Evolutionary conservation across 345 rosid genomes (phyloP).

Genomic region (Pistacia atlantica): DNA sequence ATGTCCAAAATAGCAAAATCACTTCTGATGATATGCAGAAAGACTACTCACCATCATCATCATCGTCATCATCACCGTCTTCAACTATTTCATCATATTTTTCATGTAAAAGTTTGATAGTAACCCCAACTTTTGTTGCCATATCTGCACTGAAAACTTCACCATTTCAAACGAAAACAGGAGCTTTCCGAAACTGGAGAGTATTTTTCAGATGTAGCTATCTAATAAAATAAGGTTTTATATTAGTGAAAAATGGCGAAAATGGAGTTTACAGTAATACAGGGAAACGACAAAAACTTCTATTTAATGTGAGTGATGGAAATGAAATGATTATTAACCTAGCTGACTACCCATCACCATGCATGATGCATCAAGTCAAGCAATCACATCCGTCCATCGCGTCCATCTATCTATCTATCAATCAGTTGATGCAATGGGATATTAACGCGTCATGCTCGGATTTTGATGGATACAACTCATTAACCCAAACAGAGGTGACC

Average conservation of each 20-base stretch:
- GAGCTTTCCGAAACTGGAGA: no score
- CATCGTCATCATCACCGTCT: neutral
- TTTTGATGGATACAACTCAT: slow-evolving; percentile 26
- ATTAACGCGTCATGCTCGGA: slow-evolving; percentile 57
- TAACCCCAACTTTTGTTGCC: neutral
- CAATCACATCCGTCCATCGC: slow-evolving; percentile 17
- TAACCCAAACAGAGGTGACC: neutral
- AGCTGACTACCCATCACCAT: slow-evolving; percentile 6
- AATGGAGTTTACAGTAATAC: neutral
- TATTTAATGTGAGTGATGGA: slow-evolving; percentile 5
- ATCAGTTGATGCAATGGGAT: slow-evolving; percentile 30
- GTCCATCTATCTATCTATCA: slow-evolving; percentile 44
- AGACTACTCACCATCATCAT: neutral
- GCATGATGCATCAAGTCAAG: slow-evolving; percentile 53
- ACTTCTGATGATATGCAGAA: neutral
- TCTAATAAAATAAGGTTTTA: neutral
- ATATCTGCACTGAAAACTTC: neutral
- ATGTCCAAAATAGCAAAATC: slow-evolving; percentile 4
- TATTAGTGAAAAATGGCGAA: no score
- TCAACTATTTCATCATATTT: neutral
- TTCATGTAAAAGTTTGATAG: neutral
- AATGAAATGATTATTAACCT: slow-evolving; percentile 31
- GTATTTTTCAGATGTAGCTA: neutral
- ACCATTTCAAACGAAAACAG: no score
- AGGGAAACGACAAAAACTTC: neutral